Evolutionary conservation across 106 monocot species (phyloP), one percentile per base, ranked within the genome.

Genomic region (Amphibolis antarctica): DNA sequence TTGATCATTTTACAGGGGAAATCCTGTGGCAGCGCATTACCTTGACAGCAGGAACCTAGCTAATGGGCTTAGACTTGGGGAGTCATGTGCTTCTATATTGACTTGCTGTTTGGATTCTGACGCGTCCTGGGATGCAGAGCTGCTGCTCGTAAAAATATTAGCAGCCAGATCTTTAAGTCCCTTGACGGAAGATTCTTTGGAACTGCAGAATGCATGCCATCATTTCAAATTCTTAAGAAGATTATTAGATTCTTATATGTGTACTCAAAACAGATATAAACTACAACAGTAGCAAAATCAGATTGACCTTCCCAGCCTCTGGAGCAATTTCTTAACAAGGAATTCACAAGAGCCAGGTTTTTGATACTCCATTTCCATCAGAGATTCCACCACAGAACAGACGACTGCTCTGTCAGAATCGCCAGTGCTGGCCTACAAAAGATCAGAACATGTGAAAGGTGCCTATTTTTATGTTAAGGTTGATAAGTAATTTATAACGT

Each of bases 1-100:
- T 46, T 28, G 57, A 26, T 18, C 12, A 10, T n/a, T 22, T 66
- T 44, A 44, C 55, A 24, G 42, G 15, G 30, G 28, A 20, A 44
- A 42, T 10, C 17, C 42, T 15, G 12, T 46, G 4, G 26, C 26
- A 62, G n/a, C 19, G 26, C 17, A 67, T 46, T 21, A 86, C 92
- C 86, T 92, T 36, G 81, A 69, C 22, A 92, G 86, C 64, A 92
- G 92, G 68, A 92, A 92, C 60, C 77, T 92, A 11, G 86, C 83
- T 29, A 92, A 78, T 51, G 92, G 81, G 50, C 83, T 86, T 51
- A 81, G 59, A 67, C 55, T 77, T 13, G 78, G 68, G 20, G 74
- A 47, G 11, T 86, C 81, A 22, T 65, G 28, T 27, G 73, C 18
- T 23, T 74, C 76, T 18, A 51, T 22, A 55, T 59, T 74, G 14